These are phyloP conservation scores for Penicillium chermesinum DNA, from an alignment of 495 filamentous ascomycete species.

Conservation along the genomic window DNA sequence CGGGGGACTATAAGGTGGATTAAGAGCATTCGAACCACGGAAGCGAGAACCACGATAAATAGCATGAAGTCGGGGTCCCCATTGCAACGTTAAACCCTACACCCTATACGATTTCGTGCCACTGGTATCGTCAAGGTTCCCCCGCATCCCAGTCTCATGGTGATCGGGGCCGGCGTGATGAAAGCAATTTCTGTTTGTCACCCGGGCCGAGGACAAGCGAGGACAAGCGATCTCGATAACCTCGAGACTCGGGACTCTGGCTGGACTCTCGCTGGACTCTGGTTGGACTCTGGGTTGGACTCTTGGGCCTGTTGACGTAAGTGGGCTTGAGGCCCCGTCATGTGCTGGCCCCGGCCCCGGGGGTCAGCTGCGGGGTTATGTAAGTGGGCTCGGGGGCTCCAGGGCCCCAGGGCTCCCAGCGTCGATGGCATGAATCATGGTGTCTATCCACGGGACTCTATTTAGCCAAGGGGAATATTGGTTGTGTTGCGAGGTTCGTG, in stretches of 20 bases:
- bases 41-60: background rate
- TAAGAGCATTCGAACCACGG: background rate
- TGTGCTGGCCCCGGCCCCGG: no score
- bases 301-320: slow-evolving; percentile 14
- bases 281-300: slow-evolving; percentile 10
- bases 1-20: background rate
- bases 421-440: no score
- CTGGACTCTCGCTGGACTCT: no score
- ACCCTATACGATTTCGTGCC: no score
- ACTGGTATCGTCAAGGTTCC: no score
- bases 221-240: slow-evolving; percentile 18
- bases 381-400: background rate
- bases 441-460: no score
- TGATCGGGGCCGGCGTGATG: slow-evolving; percentile 23
- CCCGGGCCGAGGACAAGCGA: slow-evolving; percentile 25
- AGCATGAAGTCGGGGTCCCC: background rate
- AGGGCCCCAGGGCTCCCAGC: no score
- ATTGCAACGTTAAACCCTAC: background rate
- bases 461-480: no score
- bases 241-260: slow-evolving; percentile 2
- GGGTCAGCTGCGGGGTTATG: slow-evolving; percentile 9
- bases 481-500: no score
- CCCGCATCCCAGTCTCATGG: slow-evolving; percentile 7
- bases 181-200: slow-evolving; percentile 31
- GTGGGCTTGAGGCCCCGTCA: slow-evolving; percentile 2